Conservation (phyloP, 768 basidiomycete species). For the Boletus vinaceobasis region DNA sequence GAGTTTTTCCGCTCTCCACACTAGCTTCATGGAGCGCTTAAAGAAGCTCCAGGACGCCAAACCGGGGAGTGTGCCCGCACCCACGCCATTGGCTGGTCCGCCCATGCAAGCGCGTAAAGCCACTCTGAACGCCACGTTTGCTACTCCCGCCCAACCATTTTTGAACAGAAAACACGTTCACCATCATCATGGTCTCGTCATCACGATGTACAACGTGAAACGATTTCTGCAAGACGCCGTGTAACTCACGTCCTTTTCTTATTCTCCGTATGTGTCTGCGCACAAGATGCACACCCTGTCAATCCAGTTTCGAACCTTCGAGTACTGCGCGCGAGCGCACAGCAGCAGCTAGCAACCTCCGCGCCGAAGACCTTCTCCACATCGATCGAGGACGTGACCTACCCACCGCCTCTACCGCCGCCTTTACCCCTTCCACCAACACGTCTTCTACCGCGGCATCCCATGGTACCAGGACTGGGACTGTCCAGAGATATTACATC, state of each 20-base stretch:
- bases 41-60: too few species aligned
- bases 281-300: neutral
- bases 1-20: conserved; percentile 77
- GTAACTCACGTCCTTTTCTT: too few species aligned
- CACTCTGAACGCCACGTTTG: neutral
- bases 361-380: conserved; percentile 47
- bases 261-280: neutral
- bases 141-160: too few species aligned
- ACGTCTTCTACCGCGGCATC: conserved; percentile 1
- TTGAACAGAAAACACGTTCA: conserved; percentile 65
- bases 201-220: too few species aligned
- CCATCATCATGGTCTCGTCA: conserved; percentile 97
- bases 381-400: conserved; percentile 79
- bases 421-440: too few species aligned
- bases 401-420: conserved; percentile 23
- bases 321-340: too few species aligned
- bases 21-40: conserved; percentile 46
- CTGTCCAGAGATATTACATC: conserved; percentile 69
- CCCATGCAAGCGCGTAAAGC: conserved; percentile 59
- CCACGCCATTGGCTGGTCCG: conserved; percentile 36
- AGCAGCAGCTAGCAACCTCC: too few species aligned
- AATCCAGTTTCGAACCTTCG: conserved; percentile 53
- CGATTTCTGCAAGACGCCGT: too few species aligned
- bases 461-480: conserved; percentile 22
- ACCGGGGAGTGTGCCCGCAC: conserved; percentile 36